A percentile compares a stretch with the other conserved stretches of the same genome.
Evolutionary conservation across 306 rosid species (phyloP).

Genomic region (Cicer yamashitae): DNA sequence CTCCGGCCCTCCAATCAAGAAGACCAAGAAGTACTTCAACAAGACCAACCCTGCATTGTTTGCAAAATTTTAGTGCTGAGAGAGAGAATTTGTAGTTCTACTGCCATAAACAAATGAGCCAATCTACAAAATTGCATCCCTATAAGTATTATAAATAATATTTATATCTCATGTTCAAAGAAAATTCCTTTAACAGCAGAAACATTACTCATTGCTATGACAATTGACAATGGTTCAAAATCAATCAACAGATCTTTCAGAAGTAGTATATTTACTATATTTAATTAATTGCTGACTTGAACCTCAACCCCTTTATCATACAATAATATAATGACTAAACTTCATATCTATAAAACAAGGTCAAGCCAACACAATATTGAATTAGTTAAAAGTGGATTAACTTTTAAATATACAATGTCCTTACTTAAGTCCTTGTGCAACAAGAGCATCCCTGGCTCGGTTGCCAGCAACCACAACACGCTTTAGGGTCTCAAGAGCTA

Average conservation of each 20-base stretch:
- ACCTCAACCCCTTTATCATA: constrained; percentile 28
- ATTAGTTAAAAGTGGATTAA: constrained; percentile 5
- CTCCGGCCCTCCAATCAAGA: constrained; percentile 99
- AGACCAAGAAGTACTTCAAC: constrained; percentile 98
- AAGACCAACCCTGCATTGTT: constrained; percentile 88
- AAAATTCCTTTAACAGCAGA: constrained; percentile 26
- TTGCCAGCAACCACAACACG: constrained; percentile 99
- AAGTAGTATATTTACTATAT: background rate
- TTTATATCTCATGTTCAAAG: constrained; percentile 6
- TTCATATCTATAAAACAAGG: constrained; percentile 10
- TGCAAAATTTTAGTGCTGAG: constrained; percentile 43
- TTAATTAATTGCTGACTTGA: background rate
- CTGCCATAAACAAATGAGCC: constrained; percentile 6
- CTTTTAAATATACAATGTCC: constrained; percentile 41
- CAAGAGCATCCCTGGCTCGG: constrained; percentile 99
- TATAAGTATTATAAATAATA: background rate
- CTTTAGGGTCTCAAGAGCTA: constrained; percentile 96
- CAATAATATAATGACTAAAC: constrained; percentile 12
- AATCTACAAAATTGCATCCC: constrained; percentile 12
- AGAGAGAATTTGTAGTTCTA: constrained; percentile 18
- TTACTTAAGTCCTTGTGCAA: constrained; percentile 99
- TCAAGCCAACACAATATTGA: constrained; percentile 20
- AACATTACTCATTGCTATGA: constrained; percentile 9
- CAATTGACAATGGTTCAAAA: constrained; percentile 2
- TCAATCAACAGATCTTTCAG: constrained; percentile 7